Evolutionary conservation across 2,329 filamentous ascomycete species (phyloP).

Genomic region (Cordyceps cicadae): DNA sequence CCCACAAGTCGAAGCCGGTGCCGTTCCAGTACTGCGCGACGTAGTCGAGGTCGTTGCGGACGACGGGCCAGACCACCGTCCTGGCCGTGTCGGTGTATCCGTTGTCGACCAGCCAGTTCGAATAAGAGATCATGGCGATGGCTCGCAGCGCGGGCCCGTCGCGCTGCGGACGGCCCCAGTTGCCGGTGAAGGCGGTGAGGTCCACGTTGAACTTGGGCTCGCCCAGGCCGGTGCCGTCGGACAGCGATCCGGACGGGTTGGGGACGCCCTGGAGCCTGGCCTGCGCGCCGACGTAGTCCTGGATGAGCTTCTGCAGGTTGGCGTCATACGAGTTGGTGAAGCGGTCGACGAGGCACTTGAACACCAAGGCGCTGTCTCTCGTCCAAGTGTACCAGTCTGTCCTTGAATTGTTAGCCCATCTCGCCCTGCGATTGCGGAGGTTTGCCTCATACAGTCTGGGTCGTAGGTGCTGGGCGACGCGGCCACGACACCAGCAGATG

Average conservation of each 20-base stretch:
- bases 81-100: slow-evolving; percentile 51
- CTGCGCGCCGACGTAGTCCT: slow-evolving; percentile 61
- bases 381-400: slow-evolving; percentile 75
- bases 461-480: slow-evolving; percentile 46
- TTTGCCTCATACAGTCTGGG: slow-evolving; percentile 43
- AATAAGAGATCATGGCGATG: slow-evolving; percentile 63
- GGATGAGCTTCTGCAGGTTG: slow-evolving; percentile 50
- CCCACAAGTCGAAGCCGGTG: slow-evolving; percentile 71
- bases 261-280: slow-evolving; percentile 56
- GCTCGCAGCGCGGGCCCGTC: slow-evolving; percentile 73
- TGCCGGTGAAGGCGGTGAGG: slow-evolving; percentile 52
- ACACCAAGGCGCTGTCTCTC: slow-evolving; percentile 61
- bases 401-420: not conserved
- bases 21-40: slow-evolving; percentile 63
- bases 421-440: no score
- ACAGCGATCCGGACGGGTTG: slow-evolving; percentile 58
- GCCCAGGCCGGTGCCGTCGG: slow-evolving; percentile 48
- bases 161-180: slow-evolving; percentile 71
- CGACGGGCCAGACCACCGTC: slow-evolving; percentile 60
- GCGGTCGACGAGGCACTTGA: slow-evolving; percentile 60
- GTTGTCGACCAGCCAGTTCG: slow-evolving; percentile 61
- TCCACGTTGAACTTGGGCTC: slow-evolving; percentile 69
- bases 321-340: slow-evolving; percentile 52
- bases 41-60: slow-evolving; percentile 68
- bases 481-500: slow-evolving; percentile 43